Conservation (phyloP, 2,329 filamentous ascomycete species). For the Cladosporium sp. region DNA sequence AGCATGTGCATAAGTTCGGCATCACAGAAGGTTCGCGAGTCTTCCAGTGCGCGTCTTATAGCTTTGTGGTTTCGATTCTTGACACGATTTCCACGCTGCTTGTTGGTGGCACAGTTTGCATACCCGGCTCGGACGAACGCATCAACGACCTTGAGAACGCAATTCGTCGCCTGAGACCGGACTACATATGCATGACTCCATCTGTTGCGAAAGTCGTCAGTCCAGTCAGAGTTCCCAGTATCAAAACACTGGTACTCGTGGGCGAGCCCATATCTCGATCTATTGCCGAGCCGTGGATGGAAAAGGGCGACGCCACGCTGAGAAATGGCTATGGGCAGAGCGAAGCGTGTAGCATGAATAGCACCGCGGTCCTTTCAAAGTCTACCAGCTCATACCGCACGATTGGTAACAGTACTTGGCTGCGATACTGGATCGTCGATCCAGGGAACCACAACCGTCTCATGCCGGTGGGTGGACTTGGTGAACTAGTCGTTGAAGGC, state of each 20-base stretch:
- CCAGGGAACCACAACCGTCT: not conserved
- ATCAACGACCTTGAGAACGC: conserved; percentile 10
- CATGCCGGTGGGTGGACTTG: conserved; percentile 18
- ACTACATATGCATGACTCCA: conserved; percentile 8
- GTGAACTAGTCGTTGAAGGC: conserved; percentile 44
- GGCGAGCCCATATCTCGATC: not conserved
- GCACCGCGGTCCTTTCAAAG: not conserved
- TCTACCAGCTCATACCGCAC: not conserved
- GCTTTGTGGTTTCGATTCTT: conserved; percentile 3
- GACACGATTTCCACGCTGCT: conserved; percentile 12
- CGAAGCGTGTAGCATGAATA: conserved; percentile 5
- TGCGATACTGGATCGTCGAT: not conserved
- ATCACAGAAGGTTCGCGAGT: not conserved
- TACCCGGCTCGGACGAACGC: conserved; percentile 17
- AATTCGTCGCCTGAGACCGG: conserved; percentile 11
- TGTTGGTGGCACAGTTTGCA: conserved; percentile 19
- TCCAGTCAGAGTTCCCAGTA: not conserved
- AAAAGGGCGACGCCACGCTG: not conserved
- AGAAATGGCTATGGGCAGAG: conserved; percentile 9
- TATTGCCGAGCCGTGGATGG: not conserved
- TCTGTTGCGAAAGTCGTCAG: conserved; percentile 3
- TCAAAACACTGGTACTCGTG: not conserved
- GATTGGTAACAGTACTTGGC: not conserved
- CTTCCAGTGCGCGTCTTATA: conserved; percentile 11
- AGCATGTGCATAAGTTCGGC: not conserved